Base-by-base conservation (phyloP, 306 rosid species). In the Rosa rugosa region DNA sequence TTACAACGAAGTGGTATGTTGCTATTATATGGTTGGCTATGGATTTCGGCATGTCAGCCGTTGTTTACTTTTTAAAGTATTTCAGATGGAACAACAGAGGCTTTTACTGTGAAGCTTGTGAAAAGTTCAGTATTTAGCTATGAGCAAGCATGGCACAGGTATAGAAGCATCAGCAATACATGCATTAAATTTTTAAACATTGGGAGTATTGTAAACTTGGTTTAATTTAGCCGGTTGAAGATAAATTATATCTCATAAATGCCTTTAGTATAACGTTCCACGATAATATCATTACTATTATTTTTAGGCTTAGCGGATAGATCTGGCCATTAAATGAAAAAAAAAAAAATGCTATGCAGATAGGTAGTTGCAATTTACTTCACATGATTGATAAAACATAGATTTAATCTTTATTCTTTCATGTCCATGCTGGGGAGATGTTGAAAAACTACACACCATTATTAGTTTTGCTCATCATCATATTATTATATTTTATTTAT, bases 81-180 rank as follows among this genome's bases (percentile, higher is more conserved):
- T 85, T 85, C 94, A 94, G 99, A 89, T 82, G 97, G 84, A 77
- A 83, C 65, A 46, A 80, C 85, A 18, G 93, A 91, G 87, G 84
- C 88, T 79, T 90, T 89, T 49, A 75, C 88, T 4, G 92, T 94
- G 77, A 94, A 92, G 91, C 91, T 94, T 75, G 92, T 94, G 45
- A 94, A 94, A 85, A 94, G 95, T 83, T 91, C 99, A 81, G 83
- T 92, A 80, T 92, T 94, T 90, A 91, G 94, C 86, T 94, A 89
- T 76, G 99, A 94, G 90, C 99, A 94, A 84, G 97, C 97, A 42
- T 94, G 99, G 97, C 99, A 94, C 79, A 91, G 99, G 99, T 94
- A 87, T 75, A 79, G 75, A 80, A 83, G 77, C 80, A 72, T 64
- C 75, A 50, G 53, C 42, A 4, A 25, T 82, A 51, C 79, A 47